Evolutionary conservation across 768 basidiomycete genomes (phyloP).

Genomic region (Lepiota subincarnata): DNA sequence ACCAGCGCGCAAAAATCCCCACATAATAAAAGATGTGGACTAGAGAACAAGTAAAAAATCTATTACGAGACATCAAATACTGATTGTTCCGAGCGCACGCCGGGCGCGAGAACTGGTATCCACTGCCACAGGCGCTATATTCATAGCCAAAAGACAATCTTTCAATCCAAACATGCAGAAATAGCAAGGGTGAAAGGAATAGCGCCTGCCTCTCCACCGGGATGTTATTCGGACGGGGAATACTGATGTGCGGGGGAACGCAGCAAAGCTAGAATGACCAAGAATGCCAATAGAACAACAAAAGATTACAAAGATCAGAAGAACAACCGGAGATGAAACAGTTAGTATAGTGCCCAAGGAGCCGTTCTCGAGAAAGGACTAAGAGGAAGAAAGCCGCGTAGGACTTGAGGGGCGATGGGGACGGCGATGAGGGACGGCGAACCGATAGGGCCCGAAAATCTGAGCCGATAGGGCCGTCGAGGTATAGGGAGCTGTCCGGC

Average conservation of each 20-base stretch:
- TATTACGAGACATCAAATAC: slow-evolving; percentile 9
- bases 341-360: slow-evolving; percentile 11
- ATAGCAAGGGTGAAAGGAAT: slow-evolving; percentile 9
- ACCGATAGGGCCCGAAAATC: slow-evolving; percentile 12
- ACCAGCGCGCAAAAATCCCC: too few relatives aligned
- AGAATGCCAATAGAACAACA: slow-evolving; percentile 10
- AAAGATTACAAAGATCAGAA: slow-evolving; percentile 13
- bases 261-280: slow-evolving; percentile 10
- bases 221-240: slow-evolving; percentile 1
- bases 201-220: slow-evolving; percentile 6
- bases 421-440: slow-evolving; percentile 19
- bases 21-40: too few relatives aligned
- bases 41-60: neutral
- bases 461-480: slow-evolving; percentile 25
- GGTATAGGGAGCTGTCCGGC: slow-evolving; percentile 20
- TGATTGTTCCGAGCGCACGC: slow-evolving; percentile 8
- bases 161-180: neutral
- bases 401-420: slow-evolving; percentile 16
- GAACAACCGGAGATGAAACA: slow-evolving; percentile 14
- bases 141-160: slow-evolving; percentile 12
- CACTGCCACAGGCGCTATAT: slow-evolving; percentile 8
- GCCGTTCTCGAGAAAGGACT: slow-evolving; percentile 18
- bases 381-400: slow-evolving; percentile 15
- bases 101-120: slow-evolving; percentile 9
- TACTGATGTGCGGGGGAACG: slow-evolving; percentile 6